Base-by-base conservation (phyloP, 768 basidiomycete species). In the Lentinula sp. region DNA sequence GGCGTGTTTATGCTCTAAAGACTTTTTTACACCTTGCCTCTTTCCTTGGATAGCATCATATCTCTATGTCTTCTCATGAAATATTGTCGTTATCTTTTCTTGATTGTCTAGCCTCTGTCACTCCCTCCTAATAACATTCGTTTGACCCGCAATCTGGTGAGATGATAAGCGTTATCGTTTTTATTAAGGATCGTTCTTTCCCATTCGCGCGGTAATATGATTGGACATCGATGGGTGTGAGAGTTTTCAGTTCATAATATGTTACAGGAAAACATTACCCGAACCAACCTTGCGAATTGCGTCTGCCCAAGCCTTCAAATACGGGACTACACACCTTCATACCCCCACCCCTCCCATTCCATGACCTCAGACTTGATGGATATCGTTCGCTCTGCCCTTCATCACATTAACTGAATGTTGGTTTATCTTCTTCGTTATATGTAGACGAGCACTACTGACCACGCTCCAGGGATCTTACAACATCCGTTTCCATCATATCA, bases 111-210 rank as follows among this genome's bases (percentile, higher is more conserved):
- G 9, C 23, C 37, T 43, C 40, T 48, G 57, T 49, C 57, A 59
- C 46, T 59, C 57, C 28, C 34, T 49, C 49, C 11, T 48, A 48
- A 59, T 48, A 45, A 46, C 57, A 59, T 18, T 59, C 57, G n/a
- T 59, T 59, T 59, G 34, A 40, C 15, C 39, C 40, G 55, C 18
- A 16, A 21, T 48, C 0, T 18, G 46, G 46, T 48, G 9, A n/a
- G 21, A 23, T 23, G 46, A 48, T 28, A 28, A 48, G 7, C 46
- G 46, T 46, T 46, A 48, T 48, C n/a, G 21, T 23, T 9, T 39
- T 39, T 13, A 39, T 13, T 2, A 39, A 39, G 37, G 13, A 39
- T 39, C 21, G 8, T 45, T 5, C 43, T 45, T 18, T 23, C 46
- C 16, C 21, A 23, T 48, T 2, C 21, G n/a, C 18, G 21, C 7